Percentiles rank a stretch among this genome's conserved stretches.
Conservation (phyloP, 305 asterid genomes). For the Lippia alba region DNA sequence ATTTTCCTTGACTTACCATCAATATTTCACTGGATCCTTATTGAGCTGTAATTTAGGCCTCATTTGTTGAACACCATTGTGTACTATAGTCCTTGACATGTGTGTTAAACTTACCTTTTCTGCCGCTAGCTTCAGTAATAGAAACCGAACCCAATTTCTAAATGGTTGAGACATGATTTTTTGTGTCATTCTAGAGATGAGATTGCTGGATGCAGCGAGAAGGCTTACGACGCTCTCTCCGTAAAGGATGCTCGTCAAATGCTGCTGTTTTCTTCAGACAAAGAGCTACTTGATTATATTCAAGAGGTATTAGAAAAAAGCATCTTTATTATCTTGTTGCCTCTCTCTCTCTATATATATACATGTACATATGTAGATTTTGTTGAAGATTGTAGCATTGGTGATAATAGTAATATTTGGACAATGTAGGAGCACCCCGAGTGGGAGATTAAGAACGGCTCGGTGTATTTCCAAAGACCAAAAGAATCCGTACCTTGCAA, state of each 20-base stretch:
- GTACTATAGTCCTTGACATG: background rate
- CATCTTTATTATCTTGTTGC: background rate
- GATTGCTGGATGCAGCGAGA: conserved; percentile 98
- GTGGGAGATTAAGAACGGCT: conserved; percentile 78
- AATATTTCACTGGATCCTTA: background rate
- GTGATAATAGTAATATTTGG: conserved; percentile 13
- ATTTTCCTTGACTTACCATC: background rate
- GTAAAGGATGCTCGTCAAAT: conserved; percentile 67
- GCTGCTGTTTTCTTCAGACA: conserved; percentile 77
- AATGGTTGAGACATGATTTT: conserved; percentile 1
- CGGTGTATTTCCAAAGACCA: conserved; percentile 67
- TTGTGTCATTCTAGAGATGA: conserved; percentile 69
- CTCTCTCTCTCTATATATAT: too few relatives aligned
- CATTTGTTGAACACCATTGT: background rate
- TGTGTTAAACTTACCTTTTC: background rate
- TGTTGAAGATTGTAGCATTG: background rate
- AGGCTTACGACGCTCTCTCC: conserved; percentile 88
- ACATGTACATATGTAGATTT: background rate
- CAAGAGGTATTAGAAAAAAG: conserved; percentile 50
- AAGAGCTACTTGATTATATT: conserved; percentile 68
- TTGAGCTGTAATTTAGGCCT: background rate
- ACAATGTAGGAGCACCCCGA: conserved; percentile 85
- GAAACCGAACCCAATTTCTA: background rate
- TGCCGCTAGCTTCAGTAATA: background rate
- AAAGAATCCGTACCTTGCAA: conserved; percentile 83